These are phyloP conservation scores for Turritis glabra DNA, from an alignment of 345 rosid species.

Conservation along the genomic window DNA sequence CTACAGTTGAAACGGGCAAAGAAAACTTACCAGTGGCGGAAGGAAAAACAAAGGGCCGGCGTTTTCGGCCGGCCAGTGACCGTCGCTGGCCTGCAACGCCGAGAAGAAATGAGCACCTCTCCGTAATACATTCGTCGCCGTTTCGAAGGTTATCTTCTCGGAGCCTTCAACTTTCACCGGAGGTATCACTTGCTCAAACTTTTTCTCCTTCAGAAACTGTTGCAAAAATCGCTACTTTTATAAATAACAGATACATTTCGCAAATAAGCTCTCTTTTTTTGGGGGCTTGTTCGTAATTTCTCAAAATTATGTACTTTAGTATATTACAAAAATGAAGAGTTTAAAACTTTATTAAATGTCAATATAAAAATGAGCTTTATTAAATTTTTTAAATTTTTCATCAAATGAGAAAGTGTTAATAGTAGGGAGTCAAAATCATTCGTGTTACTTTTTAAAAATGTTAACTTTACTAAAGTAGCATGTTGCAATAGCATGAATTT, in stretches of 20 bases:
- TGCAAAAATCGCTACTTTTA: background rate
- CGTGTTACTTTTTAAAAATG: background rate
- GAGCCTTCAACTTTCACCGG: slow-evolving; percentile 43
- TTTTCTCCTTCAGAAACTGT: slow-evolving; percentile 48
- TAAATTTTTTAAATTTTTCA: background rate
- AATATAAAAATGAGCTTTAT: background rate
- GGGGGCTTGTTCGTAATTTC: background rate
- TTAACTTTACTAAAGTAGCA: background rate
- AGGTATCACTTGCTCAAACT: slow-evolving; percentile 43
- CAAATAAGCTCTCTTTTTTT: background rate
- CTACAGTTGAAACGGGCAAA: background rate
- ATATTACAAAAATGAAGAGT: background rate
- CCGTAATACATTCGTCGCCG: slow-evolving; percentile 38
- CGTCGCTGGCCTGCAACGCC: slow-evolving; percentile 46
- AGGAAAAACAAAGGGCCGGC: slow-evolving; percentile 48
- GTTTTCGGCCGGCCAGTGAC: slow-evolving; percentile 52
- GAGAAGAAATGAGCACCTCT: slow-evolving; percentile 41
- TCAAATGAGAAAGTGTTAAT: background rate
- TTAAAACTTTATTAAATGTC: too few relatives aligned
- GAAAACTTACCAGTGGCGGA: slow-evolving; percentile 42
- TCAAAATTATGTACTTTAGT: background rate
- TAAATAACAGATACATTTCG: background rate
- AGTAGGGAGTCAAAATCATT: background rate
- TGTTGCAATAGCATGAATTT: too few relatives aligned
- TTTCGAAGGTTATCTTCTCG: slow-evolving; percentile 42